Conservation (phyloP, 1,284 basidiomycete species). For the Amylostereum areolatum region DNA sequence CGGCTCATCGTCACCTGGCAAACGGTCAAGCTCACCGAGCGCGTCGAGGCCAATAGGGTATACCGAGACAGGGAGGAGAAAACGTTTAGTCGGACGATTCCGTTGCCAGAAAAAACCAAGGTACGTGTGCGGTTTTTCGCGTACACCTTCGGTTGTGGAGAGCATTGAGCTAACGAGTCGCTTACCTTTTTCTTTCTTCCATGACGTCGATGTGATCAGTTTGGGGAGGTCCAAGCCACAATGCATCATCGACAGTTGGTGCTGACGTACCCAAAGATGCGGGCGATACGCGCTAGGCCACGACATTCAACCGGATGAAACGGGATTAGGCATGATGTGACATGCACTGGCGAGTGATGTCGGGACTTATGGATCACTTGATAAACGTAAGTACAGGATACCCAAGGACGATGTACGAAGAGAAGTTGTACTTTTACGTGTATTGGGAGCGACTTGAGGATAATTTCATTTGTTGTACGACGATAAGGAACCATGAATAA, state of each 20-base stretch:
- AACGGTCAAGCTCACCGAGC: slow-evolving; percentile 48
- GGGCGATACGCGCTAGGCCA: slow-evolving; percentile 16
- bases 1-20: slow-evolving; percentile 66
- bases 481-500: too few relatives aligned
- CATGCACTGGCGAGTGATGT: background rate
- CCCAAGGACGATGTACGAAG: too few relatives aligned
- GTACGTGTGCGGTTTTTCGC: slow-evolving; percentile 20
- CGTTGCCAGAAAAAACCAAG: slow-evolving; percentile 42
- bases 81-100: slow-evolving; percentile 40
- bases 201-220: slow-evolving; percentile 29
- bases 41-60: slow-evolving; percentile 50
- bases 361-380: background rate
- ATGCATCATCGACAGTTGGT: slow-evolving; percentile 53
- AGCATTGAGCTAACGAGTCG: slow-evolving; percentile 1
- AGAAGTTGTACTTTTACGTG: too few relatives aligned
- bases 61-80: slow-evolving; percentile 57
- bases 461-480: too few relatives aligned
- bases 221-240: slow-evolving; percentile 59
- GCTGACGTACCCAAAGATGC: slow-evolving; percentile 63
- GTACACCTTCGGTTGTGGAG: background rate
- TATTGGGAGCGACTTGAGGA: too few relatives aligned
- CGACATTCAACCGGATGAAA: slow-evolving; percentile 3
- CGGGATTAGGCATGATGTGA: background rate
- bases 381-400: background rate
- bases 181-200: slow-evolving; percentile 1